Conservation (phyloP, 148 eudicot species). For the Rhododendron kiyosumense region DNA sequence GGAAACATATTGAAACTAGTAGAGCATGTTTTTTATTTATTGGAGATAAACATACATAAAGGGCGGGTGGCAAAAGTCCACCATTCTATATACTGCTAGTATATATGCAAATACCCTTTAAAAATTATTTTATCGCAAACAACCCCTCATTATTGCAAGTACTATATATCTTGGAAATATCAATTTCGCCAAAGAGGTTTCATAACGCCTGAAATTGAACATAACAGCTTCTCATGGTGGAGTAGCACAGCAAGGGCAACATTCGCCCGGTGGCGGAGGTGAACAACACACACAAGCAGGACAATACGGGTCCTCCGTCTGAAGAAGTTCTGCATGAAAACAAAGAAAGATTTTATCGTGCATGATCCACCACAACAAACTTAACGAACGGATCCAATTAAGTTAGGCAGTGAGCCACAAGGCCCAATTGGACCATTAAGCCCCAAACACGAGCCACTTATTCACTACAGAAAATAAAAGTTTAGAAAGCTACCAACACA, state of each 20-base stretch:
- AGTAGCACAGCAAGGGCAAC: conserved; percentile 16
- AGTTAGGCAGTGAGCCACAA: background rate
- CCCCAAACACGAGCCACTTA: too few species aligned
- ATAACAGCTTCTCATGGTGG: background rate
- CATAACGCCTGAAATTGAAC: background rate
- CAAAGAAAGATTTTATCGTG: background rate
- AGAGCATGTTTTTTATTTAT: background rate
- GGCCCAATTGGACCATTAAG: background rate
- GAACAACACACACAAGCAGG: conserved; percentile 32
- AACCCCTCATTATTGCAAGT: background rate
- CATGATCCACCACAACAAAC: too few species aligned
- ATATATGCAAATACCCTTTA: background rate
- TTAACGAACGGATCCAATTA: background rate
- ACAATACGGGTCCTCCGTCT: conserved; percentile 6
- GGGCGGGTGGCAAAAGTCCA: background rate
- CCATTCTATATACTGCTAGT: background rate
- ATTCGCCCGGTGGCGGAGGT: background rate
- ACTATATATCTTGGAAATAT: background rate
- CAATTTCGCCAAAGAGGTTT: background rate
- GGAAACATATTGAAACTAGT: background rate
- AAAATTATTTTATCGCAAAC: background rate
- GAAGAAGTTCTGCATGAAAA: conserved; percentile 4
- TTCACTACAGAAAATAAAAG: too few species aligned
- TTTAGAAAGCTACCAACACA: background rate
- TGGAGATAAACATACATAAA: background rate